Percentiles rank a stretch among this genome's conserved stretches.
phyloP scores from a whole-genome alignment of 1,139 yeast species.

The Yamadazyma spencermartinsiae region DNA sequence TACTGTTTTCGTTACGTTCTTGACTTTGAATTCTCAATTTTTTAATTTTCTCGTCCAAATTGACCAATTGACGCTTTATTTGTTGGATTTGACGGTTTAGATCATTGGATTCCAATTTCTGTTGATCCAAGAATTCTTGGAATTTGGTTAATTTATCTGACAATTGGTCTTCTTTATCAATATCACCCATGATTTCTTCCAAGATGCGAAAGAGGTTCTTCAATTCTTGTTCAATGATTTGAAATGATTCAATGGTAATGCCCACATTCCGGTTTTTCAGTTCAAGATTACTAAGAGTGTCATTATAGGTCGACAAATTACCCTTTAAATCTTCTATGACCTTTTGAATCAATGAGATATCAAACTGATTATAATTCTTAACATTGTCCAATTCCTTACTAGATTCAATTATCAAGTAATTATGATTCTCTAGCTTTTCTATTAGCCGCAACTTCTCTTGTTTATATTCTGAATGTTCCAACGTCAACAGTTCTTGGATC shows the following conservation, averaged over 20 bases:
- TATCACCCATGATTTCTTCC: conserved; percentile 58
- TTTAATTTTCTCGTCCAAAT: conserved; percentile 53
- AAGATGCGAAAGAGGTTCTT: conserved; percentile 50
- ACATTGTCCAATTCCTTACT: conserved; percentile 61
- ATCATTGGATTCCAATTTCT: conserved; percentile 46
- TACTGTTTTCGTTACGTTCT: conserved; percentile 45
- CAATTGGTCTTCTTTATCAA: conserved; percentile 48
- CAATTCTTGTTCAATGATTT: conserved; percentile 55
- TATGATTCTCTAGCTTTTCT: conserved; percentile 55
- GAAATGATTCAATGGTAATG: conserved; percentile 60
- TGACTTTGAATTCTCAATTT: conserved; percentile 51
- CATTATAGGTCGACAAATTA: conserved; percentile 46
- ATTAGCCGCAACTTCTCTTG: conserved; percentile 59
- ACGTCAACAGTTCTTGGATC: conserved; percentile 61
- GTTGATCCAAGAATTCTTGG: conserved; percentile 50
- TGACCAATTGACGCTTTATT: conserved; percentile 52
- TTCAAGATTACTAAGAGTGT: conserved; percentile 44
- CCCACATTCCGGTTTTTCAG: conserved; percentile 50
- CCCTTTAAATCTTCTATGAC: conserved; percentile 56
- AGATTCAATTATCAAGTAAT: conserved; percentile 53
- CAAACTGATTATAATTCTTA: conserved; percentile 60
- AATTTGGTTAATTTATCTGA: conserved; percentile 36
- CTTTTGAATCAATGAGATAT: conserved; percentile 56
- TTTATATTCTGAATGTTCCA: conserved; percentile 69
- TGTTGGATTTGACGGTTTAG: conserved; percentile 51